phyloP scores from a whole-genome alignment of 768 basidiomycete genomes.

The Lactarius akahatsu region DNA sequence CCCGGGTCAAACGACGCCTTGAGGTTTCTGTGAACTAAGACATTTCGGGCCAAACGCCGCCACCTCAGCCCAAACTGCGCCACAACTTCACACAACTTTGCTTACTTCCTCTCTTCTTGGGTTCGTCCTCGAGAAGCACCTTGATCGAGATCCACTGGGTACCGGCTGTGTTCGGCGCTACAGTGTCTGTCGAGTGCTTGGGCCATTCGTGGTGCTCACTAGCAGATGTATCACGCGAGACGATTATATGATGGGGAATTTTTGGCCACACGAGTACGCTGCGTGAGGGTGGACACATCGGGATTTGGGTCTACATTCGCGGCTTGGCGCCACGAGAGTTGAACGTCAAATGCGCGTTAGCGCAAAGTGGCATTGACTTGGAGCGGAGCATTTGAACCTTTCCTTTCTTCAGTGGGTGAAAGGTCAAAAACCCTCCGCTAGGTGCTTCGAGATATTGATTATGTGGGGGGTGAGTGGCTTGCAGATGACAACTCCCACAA shows the following conservation, averaged over 20 bases:
- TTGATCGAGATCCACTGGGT: too few species aligned
- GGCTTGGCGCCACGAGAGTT: not conserved
- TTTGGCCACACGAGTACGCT: not conserved
- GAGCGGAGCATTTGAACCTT: not conserved
- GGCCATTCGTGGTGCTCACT: constrained; percentile 11
- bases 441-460: not conserved
- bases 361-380: not conserved
- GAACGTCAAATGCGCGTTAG: not conserved
- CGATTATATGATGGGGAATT: not conserved
- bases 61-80: not conserved
- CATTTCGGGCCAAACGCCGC: not conserved
- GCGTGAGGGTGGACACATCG: not conserved
- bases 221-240: not conserved
- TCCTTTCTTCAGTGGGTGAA: not conserved
- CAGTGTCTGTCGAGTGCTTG: constrained; percentile 41
- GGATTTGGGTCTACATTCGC: too few species aligned
- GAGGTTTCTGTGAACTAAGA: not conserved
- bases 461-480: too few species aligned
- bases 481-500: too few species aligned
- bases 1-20: not conserved
- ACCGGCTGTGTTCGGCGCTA: constrained; percentile 58
- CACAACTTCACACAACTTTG: not conserved
- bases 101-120: not conserved
- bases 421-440: not conserved
- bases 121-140: not conserved